Base-by-base conservation (phyloP, 805 yeast species). In the Middelhovenomyces tepae region DNA sequence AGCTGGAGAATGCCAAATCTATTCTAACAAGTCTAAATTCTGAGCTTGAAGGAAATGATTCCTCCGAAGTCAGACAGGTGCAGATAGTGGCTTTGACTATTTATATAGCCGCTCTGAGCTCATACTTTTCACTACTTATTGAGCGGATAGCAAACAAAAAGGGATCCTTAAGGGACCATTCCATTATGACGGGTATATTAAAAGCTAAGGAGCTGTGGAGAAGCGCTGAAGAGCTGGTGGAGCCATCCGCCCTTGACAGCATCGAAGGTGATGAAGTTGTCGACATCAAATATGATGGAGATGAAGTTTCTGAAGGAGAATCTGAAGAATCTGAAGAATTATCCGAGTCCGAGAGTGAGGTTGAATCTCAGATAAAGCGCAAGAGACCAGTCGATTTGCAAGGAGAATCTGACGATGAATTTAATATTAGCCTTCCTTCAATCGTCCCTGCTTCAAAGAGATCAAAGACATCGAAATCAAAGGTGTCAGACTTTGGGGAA, bases 201-300 rank as follows among this genome's bases (percentile, higher is more conserved):
- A 75, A 80, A 34, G 68, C 91, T 2, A 70, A 93, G 44, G 95
- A 89, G 50, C 68, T 83, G 11, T 87, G 95, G 95, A 72, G 91
- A 51, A 87, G 81, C 48, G 94, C 93, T 4, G 65, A 60, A 29
- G 72, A 64, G 40, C 51, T 78, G 22, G 40, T 35, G 5, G 70
- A 69, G n/a, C n/a, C n/a, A n/a, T n/a, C n/a, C n/a, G n/a, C n/a
- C n/a, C n/a, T 28, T 5, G 25, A 15, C 7, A 21, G 34, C n/a
- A 19, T 20, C 18, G 46, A 35, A 27, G 18, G 54, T 54, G 66
- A 35, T 35, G 27, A 38, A 33, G 33, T 28, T n/a, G 40, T 16
- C 44, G 48, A 18, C 39, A 37, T 35, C 37, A 54, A 43, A 16
- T 26, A 32, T 27, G 50, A 48, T 10, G 45, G 35, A 28, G 34